phyloP scores from a whole-genome alignment of 768 basidiomycete genomes.

The Dacryopinax primogenitus region DNA sequence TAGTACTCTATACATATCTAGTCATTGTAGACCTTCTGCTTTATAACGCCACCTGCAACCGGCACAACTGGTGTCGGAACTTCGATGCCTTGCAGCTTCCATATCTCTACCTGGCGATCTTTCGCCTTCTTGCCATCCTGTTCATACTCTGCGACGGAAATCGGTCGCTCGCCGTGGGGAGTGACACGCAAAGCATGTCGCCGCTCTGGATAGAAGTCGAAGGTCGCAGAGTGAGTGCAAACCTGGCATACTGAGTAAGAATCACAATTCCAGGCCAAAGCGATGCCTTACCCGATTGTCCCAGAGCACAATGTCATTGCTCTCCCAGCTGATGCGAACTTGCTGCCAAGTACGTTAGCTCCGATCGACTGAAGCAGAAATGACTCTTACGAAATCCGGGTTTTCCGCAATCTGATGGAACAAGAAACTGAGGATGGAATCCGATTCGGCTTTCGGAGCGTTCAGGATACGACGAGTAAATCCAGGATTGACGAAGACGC shows the following conservation, averaged over 20 bases:
- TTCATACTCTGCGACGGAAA: constrained; percentile 57
- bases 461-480: constrained; percentile 71
- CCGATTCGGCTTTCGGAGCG: constrained; percentile 71
- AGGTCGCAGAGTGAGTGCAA: constrained; percentile 65
- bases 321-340: constrained; percentile 65
- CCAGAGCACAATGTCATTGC: constrained; percentile 72
- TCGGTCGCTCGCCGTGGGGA: constrained; percentile 65
- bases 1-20: neutral
- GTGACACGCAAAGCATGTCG: constrained; percentile 72
- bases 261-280: neutral
- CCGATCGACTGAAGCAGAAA: neutral
- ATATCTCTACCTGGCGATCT: constrained; percentile 60
- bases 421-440: constrained; percentile 53
- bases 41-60: neutral
- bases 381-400: constrained; percentile 37
- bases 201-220: constrained; percentile 67
- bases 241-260: constrained; percentile 27
- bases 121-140: constrained; percentile 54
- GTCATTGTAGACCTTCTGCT: constrained; percentile 1
- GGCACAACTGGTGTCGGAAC: neutral
- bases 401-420: constrained; percentile 59
- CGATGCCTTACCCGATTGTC: constrained; percentile 53
- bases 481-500: constrained; percentile 68
- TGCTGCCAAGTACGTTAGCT: constrained; percentile 25
- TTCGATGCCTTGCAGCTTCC: constrained; percentile 48